These are phyloP conservation scores for Fusarium torulosum DNA, from an alignment of 2,329 filamentous ascomycete species.

Conservation along the genomic window DNA sequence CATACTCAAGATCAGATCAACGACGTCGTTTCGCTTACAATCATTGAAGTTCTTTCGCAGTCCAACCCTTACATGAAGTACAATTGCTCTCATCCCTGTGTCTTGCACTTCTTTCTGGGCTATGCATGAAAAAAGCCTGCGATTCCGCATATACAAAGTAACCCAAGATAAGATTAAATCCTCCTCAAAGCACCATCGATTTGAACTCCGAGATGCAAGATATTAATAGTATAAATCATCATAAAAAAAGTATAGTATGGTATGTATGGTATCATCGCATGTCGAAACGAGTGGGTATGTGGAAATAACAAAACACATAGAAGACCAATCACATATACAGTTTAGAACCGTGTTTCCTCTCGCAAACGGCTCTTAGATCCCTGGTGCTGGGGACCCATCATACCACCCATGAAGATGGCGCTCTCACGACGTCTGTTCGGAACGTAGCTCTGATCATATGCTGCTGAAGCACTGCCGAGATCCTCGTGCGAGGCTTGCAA, in stretches of 20 bases:
- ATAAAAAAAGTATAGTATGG: conserved; percentile 38
- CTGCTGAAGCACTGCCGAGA: conserved; percentile 37
- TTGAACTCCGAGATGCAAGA: conserved; percentile 35
- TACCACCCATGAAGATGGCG: conserved; percentile 66
- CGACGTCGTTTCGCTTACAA: conserved; percentile 5
- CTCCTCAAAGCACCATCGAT: conserved; percentile 11
- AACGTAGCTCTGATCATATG: conserved; percentile 59
- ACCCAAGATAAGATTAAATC: conserved; percentile 25
- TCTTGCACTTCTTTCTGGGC: not conserved
- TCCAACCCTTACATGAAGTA: conserved; percentile 1
- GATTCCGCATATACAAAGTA: conserved; percentile 2
- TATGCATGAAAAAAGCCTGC: conserved; percentile 7
- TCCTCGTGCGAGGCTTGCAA: conserved; percentile 50
- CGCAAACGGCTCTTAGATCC: conserved; percentile 66
- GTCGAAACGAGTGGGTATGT: conserved; percentile 52
- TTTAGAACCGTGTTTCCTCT: conserved; percentile 65
- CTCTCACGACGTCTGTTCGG: conserved; percentile 69
- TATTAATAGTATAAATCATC: conserved; percentile 45
- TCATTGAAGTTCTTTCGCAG: conserved; percentile 2
- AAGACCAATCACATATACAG: conserved; percentile 41
- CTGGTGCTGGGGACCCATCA: conserved; percentile 63
- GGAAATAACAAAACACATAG: conserved; percentile 46
- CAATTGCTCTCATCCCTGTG: not conserved
- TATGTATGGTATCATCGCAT: conserved; percentile 49
- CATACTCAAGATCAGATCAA: conserved; percentile 14